Percentiles rank a stretch among this genome's conserved stretches.
Evolutionary conservation across 2,329 filamentous ascomycete genomes (phyloP).

Genomic region (Ophiostoma himal-ulmi): DNA sequence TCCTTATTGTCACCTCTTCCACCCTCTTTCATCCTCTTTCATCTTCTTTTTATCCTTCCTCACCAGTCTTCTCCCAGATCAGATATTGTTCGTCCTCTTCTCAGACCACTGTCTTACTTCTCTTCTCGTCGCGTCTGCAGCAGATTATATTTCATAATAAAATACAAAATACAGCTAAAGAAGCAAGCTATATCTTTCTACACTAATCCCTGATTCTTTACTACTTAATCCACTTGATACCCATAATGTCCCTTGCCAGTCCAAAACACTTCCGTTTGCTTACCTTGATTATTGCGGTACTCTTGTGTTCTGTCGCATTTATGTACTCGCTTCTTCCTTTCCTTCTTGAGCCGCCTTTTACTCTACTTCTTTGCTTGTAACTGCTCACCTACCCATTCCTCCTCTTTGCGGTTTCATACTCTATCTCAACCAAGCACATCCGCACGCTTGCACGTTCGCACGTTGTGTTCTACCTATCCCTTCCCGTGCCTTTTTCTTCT

Average conservation of each 20-base stretch:
- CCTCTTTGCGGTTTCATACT: constrained; percentile 9
- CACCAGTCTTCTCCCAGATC: background rate
- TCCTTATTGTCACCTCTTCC: background rate
- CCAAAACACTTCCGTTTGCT: constrained; percentile 12
- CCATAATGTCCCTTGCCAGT: background rate
- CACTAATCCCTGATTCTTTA: background rate
- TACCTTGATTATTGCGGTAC: background rate
- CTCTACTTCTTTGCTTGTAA: background rate
- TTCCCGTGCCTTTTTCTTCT: constrained; percentile 1
- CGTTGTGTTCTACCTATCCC: constrained; percentile 14
- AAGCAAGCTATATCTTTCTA: background rate
- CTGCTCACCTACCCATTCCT: constrained; percentile 1
- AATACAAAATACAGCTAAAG: background rate
- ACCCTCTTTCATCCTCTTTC: background rate
- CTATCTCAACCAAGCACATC: background rate
- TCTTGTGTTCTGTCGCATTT: background rate
- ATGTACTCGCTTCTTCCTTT: background rate
- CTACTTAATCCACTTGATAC: constrained; percentile 9
- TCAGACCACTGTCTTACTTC: constrained; percentile 2
- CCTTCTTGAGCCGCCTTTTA: constrained; percentile 9
- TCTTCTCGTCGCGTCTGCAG: background rate
- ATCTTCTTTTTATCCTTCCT: background rate
- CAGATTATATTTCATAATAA: background rate
- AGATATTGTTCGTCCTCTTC: background rate
- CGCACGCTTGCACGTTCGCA: constrained; percentile 10